phyloP scores from a whole-genome alignment of 176 grass and related monocot species.

The Metroxylon sagu region DNA sequence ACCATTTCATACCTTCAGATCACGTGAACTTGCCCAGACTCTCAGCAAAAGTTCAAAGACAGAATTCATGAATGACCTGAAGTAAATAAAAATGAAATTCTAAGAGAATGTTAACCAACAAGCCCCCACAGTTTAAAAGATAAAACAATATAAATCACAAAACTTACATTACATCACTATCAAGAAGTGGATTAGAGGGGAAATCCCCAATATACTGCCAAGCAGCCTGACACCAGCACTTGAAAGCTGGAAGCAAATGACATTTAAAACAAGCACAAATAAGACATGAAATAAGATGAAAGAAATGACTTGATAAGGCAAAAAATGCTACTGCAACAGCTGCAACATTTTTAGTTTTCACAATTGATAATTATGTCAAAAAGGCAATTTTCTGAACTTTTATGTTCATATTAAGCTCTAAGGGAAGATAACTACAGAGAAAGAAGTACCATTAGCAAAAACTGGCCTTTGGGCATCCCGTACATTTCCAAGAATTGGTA shows the following conservation, averaged over 20 bases:
- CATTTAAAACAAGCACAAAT: no score
- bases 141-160: background rate
- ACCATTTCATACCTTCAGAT: constrained; percentile 52
- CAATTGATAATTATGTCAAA: no score
- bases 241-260: constrained; percentile 60
- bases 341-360: no score
- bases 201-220: constrained; percentile 70
- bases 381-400: no score
- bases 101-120: no score
- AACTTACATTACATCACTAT: constrained; percentile 94
- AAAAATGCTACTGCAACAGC: no score
- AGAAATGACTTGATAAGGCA: background rate
- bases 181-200: constrained; percentile 58
- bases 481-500: constrained; percentile 92
- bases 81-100: constrained; percentile 15
- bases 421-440: constrained; percentile 15
- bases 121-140: background rate
- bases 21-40: constrained; percentile 81
- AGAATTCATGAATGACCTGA: constrained; percentile 98
- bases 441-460: constrained; percentile 84
- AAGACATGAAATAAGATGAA: background rate
- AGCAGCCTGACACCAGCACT: constrained; percentile 96
- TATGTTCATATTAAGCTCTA: no score
- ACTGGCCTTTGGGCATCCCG: constrained; percentile 69
- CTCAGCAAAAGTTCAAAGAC: constrained; percentile 89